phyloP scores from a whole-genome alignment of 345 rosid genomes.

The Erysimum cheiranthoides region DNA sequence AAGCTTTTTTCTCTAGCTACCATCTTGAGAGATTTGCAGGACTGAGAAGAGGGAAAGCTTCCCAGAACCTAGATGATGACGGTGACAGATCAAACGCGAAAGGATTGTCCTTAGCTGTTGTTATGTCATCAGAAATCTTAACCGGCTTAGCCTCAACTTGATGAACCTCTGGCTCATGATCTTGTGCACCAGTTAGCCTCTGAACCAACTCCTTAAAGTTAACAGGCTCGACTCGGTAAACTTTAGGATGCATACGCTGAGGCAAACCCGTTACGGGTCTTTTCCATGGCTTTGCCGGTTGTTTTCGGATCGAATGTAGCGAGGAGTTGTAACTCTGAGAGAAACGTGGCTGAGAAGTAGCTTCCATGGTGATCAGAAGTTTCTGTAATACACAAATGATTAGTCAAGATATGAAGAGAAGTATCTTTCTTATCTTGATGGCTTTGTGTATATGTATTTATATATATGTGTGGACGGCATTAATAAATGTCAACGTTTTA shows the following conservation, averaged over 20 bases:
- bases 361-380: conserved; percentile 37
- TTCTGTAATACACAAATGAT: conserved; percentile 10
- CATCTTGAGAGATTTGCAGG: conserved; percentile 66
- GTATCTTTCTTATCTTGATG: conserved; percentile 19
- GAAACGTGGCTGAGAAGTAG: conserved; percentile 38
- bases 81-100: conserved; percentile 56
- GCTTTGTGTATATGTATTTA: conserved; percentile 16
- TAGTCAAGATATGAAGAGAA: conserved; percentile 12
- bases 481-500: conserved; percentile 21
- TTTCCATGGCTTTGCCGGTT: conserved; percentile 68
- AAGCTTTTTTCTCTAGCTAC: conserved; percentile 45
- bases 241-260: conserved; percentile 63
- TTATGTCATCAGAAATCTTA: conserved; percentile 16
- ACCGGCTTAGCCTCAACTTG: conserved; percentile 31
- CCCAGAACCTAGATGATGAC: conserved; percentile 56
- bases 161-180: conserved; percentile 1
- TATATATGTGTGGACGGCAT: conserved; percentile 1
- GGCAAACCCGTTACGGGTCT: conserved; percentile 63
- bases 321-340: conserved; percentile 41
- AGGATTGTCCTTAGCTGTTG: conserved; percentile 36
- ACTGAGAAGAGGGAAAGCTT: conserved; percentile 58
- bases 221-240: conserved; percentile 77
- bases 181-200: conserved; percentile 69
- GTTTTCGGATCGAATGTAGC: conserved; percentile 63
- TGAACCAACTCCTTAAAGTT: conserved; percentile 88